Base-by-base conservation (phyloP, 805 yeast species). In the Pichia pseudocactophila region DNA sequence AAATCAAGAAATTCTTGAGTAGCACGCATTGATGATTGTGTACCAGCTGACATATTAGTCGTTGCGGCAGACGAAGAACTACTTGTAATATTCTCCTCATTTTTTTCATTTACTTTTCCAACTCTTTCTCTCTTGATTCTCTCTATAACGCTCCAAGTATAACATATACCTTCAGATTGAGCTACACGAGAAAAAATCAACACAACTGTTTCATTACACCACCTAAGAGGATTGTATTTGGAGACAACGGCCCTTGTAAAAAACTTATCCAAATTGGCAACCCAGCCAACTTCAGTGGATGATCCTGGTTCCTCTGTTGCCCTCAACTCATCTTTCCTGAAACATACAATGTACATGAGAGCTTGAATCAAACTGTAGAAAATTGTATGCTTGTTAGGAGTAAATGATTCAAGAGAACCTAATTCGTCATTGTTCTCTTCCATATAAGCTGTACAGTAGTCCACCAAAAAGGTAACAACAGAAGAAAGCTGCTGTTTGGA, bases 351-450 rank as follows among this genome's bases (percentile, higher is more conserved):
- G 63, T 90, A 90, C 47, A 90, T 69, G 43, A 92, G 66, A 0
- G 96, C 87, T 63, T 90, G 98, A 55, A 88, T 82, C 3, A 90
- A 84, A 7, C 96, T 85, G 59, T 90, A 90, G 49, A 92, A 84
- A 62, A 48, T 22, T n/a, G 51, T 39, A 41, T 48, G 51, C 28
- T 43, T 43, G 2, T 30, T 36, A 15, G 46, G 46, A 36, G 36
- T 43, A 30, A 43, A 43, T 16, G 12, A 22, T 22, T 22, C 25
- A 18, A 65, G 63, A 44, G 73, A 78, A 36, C 70, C 73, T 8
- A 87, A 83, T 60, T 92, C 97, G 36, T 69, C 65, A 60, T 90
- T 97, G 53, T 97, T 73, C 61, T 89, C 96, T 36, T 71, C 68
- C 28, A 89, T 80, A 58, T 81, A 90, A 49, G 82, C 74, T 51